phyloP scores from a whole-genome alignment of 2,329 filamentous ascomycete genomes.

The Coniochaeta hoffmannii region DNA sequence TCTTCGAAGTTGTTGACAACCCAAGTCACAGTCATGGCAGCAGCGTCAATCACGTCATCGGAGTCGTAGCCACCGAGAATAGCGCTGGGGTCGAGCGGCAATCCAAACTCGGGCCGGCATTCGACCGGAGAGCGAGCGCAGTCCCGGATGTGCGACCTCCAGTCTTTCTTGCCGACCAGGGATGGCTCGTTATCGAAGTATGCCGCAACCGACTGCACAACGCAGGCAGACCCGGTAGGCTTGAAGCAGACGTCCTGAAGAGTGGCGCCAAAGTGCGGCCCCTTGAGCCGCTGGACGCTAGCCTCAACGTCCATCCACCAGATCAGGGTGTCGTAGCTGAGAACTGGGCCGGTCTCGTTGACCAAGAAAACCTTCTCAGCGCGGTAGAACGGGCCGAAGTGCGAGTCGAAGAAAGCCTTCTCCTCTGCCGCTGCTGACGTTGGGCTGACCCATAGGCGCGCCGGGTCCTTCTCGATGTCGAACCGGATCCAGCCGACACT shows the following conservation, averaged over 20 bases:
- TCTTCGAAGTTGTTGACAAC: slow-evolving; percentile 83
- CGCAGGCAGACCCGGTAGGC: slow-evolving; percentile 80
- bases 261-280: slow-evolving; percentile 57
- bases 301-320: slow-evolving; percentile 95
- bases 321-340: slow-evolving; percentile 78
- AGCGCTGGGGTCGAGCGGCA: slow-evolving; percentile 79
- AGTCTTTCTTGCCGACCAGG: slow-evolving; percentile 55
- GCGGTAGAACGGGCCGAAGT: slow-evolving; percentile 93
- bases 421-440: slow-evolving; percentile 84
- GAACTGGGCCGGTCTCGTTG: slow-evolving; percentile 79
- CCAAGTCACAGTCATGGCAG: slow-evolving; percentile 86
- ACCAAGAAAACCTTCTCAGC: slow-evolving; percentile 90
- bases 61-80: slow-evolving; percentile 73
- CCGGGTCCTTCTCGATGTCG: slow-evolving; percentile 82
- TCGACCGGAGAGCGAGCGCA: slow-evolving; percentile 76
- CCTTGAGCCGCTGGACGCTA: slow-evolving; percentile 65
- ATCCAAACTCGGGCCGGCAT: slow-evolving; percentile 82
- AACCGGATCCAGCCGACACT: slow-evolving; percentile 87
- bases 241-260: slow-evolving; percentile 90
- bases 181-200: slow-evolving; percentile 70
- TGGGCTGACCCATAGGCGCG: slow-evolving; percentile 93
- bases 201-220: slow-evolving; percentile 84
- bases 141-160: slow-evolving; percentile 63
- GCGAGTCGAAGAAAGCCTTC: slow-evolving; percentile 86
- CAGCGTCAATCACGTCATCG: slow-evolving; percentile 61